Evolutionary conservation across 225 moss, liverwort and hornwort species (phyloP).

Genomic region (Physcomitrium patens): DNA sequence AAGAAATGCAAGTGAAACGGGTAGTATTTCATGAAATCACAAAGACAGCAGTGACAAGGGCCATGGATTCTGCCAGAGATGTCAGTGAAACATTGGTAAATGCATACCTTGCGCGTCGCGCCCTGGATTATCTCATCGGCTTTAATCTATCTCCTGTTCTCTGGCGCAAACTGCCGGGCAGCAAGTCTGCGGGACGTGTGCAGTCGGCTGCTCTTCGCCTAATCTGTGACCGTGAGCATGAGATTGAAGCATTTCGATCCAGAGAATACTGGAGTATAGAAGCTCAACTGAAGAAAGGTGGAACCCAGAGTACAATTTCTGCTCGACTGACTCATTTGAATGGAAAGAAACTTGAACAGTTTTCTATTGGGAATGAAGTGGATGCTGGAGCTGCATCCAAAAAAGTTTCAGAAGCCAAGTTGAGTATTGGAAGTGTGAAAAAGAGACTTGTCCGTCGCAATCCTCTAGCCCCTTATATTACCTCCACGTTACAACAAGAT

Average conservation of each 20-base stretch:
- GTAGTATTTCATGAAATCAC: constrained; percentile 94
- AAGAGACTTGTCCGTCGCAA: constrained; percentile 66
- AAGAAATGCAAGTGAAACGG: constrained; percentile 60
- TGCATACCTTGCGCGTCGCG: constrained; percentile 92
- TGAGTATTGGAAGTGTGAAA: constrained; percentile 71
- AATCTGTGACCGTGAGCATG: constrained; percentile 83
- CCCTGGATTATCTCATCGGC: constrained; percentile 92
- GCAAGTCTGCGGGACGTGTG: constrained; percentile 96
- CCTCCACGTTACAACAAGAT: constrained; percentile 94
- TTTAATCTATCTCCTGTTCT: constrained; percentile 95
- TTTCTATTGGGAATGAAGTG: constrained; percentile 59
- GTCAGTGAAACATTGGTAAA: constrained; percentile 81
- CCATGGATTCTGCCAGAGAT: constrained; percentile 76
- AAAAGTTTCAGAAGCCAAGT: constrained; percentile 52
- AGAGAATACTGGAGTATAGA: constrained; percentile 85
- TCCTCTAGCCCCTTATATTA: constrained; percentile 83
- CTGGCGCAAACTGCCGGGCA: constrained; percentile 98
- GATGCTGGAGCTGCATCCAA: constrained; percentile 54
- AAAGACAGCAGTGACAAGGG: constrained; percentile 69
- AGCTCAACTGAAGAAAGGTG: constrained; percentile 43
- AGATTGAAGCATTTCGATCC: constrained; percentile 70
- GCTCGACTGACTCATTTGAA: constrained; percentile 80
- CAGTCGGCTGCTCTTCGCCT: constrained; percentile 96
- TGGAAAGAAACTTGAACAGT: constrained; percentile 76
- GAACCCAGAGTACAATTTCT: constrained; percentile 10